Percentiles rank a stretch among this genome's conserved stretches.
These are phyloP conservation scores for Hypericum perforatum DNA, from an alignment of 345 rosid species.

Conservation along the genomic window DNA sequence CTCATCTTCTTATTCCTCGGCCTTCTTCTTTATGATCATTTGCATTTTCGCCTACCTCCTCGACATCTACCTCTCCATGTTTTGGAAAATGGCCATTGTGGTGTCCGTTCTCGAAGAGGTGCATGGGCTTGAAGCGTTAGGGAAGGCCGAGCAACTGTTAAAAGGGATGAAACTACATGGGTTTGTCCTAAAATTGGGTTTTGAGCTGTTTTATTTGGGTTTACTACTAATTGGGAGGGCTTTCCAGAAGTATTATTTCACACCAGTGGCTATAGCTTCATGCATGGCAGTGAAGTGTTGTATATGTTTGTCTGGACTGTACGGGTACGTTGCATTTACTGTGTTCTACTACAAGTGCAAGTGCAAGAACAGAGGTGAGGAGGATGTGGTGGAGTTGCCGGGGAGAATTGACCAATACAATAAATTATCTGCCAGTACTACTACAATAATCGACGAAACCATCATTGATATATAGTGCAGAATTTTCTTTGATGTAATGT, in stretches of 20 bases:
- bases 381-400: too few species aligned
- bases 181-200: slow-evolving; percentile 32
- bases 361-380: too few species aligned
- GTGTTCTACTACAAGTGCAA: too few species aligned
- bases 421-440: too few species aligned
- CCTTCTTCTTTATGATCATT: background rate
- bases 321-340: too few species aligned
- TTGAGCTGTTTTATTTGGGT: slow-evolving; percentile 7
- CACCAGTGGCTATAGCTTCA: slow-evolving; percentile 11
- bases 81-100: slow-evolving; percentile 41
- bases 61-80: slow-evolving; percentile 26
- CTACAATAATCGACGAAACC: too few species aligned
- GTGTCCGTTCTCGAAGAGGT: slow-evolving; percentile 47
- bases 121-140: slow-evolving; percentile 42
- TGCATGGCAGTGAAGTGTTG: too few species aligned
- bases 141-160: slow-evolving; percentile 45
- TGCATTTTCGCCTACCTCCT: slow-evolving; percentile 14
- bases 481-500: too few species aligned
- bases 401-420: too few species aligned
- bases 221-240: slow-evolving; percentile 9
- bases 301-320: too few species aligned
- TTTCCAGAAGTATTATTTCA: slow-evolving; percentile 5
- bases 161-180: slow-evolving; percentile 38
- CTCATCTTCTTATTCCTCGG: slow-evolving; percentile 3
- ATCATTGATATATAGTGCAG: too few species aligned